Percentiles rank a stretch among this genome's conserved stretches.
Conservation (phyloP, 2,329 filamentous ascomycete genomes). For the Sphaerulina vaccinii region DNA sequence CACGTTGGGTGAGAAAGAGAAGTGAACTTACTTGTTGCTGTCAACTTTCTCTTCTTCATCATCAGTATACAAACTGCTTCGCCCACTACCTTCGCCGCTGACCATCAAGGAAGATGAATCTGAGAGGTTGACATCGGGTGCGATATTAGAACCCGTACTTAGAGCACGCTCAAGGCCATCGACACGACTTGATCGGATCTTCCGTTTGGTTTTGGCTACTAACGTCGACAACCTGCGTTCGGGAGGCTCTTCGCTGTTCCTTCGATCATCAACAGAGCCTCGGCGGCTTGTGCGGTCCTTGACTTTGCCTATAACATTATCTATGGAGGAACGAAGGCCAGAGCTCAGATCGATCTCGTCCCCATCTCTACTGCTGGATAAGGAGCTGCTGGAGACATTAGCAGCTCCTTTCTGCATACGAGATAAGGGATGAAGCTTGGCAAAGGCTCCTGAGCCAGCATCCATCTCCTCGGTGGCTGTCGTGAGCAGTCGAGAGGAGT, state of each 20-base stretch:
- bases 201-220: conserved; percentile 32
- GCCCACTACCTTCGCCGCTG: conserved; percentile 46
- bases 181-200: conserved; percentile 18
- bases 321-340: conserved; percentile 37
- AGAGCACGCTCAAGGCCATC: conserved; percentile 22
- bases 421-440: conserved; percentile 22
- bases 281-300: conserved; percentile 36
- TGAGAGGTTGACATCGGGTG: conserved; percentile 27
- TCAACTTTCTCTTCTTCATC: conserved; percentile 54
- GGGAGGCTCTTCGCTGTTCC: conserved; percentile 40
- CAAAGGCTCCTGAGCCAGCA: not conserved
- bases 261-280: conserved; percentile 41
- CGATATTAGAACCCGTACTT: conserved; percentile 39
- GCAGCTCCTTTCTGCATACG: conserved; percentile 27
- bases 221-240: conserved; percentile 54
- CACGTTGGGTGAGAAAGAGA: not conserved
- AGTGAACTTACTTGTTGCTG: conserved; percentile 35
- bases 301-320: conserved; percentile 43
- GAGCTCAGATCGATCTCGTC: conserved; percentile 27
- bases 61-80: conserved; percentile 52
- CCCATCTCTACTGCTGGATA: conserved; percentile 28
- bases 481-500: not conserved
- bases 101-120: conserved; percentile 38
- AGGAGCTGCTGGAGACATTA: conserved; percentile 33
- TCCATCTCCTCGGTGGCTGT: not conserved